Evolutionary conservation across 768 basidiomycete genomes (phyloP), one percentile per base, ranked within the genome.

Genomic region (Cubamyces lactineus): DNA sequence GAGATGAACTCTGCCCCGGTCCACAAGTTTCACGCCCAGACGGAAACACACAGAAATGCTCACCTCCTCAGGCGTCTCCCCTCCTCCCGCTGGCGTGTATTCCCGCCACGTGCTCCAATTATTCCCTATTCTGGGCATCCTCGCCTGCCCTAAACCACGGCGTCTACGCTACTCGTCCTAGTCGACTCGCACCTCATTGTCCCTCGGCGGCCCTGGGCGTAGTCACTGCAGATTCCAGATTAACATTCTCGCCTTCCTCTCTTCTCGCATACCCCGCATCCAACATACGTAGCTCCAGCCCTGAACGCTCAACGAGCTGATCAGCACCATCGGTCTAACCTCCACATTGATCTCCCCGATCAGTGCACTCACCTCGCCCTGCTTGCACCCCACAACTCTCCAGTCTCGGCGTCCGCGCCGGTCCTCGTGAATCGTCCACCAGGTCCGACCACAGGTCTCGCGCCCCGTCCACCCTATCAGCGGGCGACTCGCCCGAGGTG

Each of bases 91-190:
- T 56, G 54, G 54, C 54, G 42, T 45, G 17, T 43, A 15, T 34
- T 34, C 19, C 40, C 12, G 3, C 53, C 53, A 54, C 53, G 53
- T 59, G 57, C 42, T 46, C 46, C 21, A 21, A 16, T 16, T 52
- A 30, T 45, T 21, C 38, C 46, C 52, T 46, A 40, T 39, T 42
- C 38, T 21, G 38, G 39, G 7, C n/a, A 23, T 7, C 30, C 41
- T 16, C 52, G 21, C 58, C 58, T 59, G 58, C 58, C 58, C 58
- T 59, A 59, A 59, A 59, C 59, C 49, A n/a, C 26, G 49, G 48
- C 49, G 48, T 41, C 57, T 34, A 30, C 40, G 21, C 21, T 28
- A 34, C 40, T 3, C 28, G 40, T 16, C 41, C 12, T 12, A 2
- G 15, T 12, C 15, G 13, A 2, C 19, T 6, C 17, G 5, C 5